A percentile compares a stretch with the other conserved stretches of the same genome.
These are phyloP conservation scores for Vaccinium corymbosum DNA, from an alignment of 148 eudicot species.

Conservation along the genomic window DNA sequence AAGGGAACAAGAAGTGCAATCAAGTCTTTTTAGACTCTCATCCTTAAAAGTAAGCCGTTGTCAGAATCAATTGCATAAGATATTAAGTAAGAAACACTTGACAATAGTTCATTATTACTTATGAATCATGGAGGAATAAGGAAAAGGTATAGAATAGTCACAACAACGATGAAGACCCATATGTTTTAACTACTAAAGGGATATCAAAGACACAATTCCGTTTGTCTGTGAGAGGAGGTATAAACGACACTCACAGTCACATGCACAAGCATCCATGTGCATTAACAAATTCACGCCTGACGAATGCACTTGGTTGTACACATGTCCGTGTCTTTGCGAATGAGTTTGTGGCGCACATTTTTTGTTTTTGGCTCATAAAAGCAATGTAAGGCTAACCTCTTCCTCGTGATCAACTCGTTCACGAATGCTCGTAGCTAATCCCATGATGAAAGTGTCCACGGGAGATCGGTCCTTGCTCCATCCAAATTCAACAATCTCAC, in stretches of 20 bases:
- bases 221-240: background rate
- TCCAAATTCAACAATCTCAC: conserved; percentile 84
- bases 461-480: conserved; percentile 90
- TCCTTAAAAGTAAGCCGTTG: background rate
- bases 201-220: background rate
- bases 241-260: background rate
- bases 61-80: background rate
- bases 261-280: background rate
- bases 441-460: conserved; percentile 86
- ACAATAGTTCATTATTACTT: background rate
- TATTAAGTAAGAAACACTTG: background rate
- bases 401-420: conserved; percentile 85
- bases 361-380: conserved; percentile 3
- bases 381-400: conserved; percentile 53
- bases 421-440: conserved; percentile 76
- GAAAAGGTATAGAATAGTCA: background rate
- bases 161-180: background rate
- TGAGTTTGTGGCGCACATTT: background rate
- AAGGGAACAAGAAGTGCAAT: background rate
- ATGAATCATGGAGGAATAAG: background rate
- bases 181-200: background rate
- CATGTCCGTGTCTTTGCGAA: background rate
- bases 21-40: background rate
- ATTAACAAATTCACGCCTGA: background rate
- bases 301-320: background rate